These are phyloP conservation scores for Nissolia schottii DNA, from an alignment of 306 rosid species.

Conservation along the genomic window DNA sequence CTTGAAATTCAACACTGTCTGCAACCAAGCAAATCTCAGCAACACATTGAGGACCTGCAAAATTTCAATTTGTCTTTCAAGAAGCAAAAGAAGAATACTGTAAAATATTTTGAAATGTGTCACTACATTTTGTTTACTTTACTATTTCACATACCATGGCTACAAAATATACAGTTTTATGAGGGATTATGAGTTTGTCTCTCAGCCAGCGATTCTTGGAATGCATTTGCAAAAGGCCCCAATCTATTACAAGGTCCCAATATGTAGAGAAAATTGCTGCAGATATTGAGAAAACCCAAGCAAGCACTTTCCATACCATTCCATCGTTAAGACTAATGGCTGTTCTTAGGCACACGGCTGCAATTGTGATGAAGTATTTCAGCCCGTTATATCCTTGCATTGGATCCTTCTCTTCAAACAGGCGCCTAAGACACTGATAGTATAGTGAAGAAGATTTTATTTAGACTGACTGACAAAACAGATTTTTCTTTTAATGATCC, in stretches of 20 bases:
- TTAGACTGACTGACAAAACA: background rate
- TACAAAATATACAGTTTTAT: constrained; percentile 41
- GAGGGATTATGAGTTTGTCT: constrained; percentile 57
- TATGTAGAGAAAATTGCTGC: constrained; percentile 55
- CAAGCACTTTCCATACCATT: constrained; percentile 40
- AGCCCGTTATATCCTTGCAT: constrained; percentile 66
- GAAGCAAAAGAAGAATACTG: background rate
- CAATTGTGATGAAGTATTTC: constrained; percentile 57
- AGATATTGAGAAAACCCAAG: constrained; percentile 40
- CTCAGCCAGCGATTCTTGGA: constrained; percentile 70
- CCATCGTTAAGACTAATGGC: constrained; percentile 33
- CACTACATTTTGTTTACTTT: background rate
- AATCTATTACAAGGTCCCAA: constrained; percentile 71
- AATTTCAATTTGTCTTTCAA: background rate
- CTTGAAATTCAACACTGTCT: constrained; percentile 42
- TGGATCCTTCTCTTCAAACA: constrained; percentile 60
- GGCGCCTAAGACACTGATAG: constrained; percentile 59
- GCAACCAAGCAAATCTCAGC: constrained; percentile 75
- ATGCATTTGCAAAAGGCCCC: constrained; percentile 63
- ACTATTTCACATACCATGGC: constrained; percentile 48
- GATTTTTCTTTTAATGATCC: too few species aligned
- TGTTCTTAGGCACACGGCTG: constrained; percentile 54
- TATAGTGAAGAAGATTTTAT: background rate
- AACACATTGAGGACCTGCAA: constrained; percentile 58
- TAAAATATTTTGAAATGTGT: background rate